Evolutionary conservation across 768 basidiomycete species (phyloP).

Genomic region (Saitozyma podzolica): DNA sequence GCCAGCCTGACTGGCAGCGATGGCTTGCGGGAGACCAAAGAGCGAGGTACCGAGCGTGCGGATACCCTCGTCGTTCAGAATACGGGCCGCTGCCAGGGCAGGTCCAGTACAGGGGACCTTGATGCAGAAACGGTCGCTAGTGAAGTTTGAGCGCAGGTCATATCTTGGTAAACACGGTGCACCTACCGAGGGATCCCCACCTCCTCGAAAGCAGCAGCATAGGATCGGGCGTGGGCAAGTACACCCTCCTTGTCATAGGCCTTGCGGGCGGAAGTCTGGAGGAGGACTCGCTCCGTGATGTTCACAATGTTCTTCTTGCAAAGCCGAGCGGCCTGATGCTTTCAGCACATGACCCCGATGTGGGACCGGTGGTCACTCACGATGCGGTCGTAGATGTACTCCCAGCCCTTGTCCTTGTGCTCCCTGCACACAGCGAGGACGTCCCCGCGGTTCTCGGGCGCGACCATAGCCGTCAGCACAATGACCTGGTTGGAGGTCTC

Average conservation of each 20-base stretch:
- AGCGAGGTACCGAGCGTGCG: slow-evolving; percentile 61
- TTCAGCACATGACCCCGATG: neutral
- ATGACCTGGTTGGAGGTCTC: slow-evolving; percentile 6
- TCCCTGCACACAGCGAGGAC: neutral
- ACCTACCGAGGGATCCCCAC: slow-evolving; percentile 1
- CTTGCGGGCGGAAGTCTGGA: slow-evolving; percentile 1
- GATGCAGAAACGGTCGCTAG: slow-evolving; percentile 52
- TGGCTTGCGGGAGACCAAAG: slow-evolving; percentile 60
- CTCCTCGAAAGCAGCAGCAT: neutral
- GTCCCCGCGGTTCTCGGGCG: neutral
- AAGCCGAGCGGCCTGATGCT: neutral
- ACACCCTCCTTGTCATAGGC: slow-evolving; percentile 2
- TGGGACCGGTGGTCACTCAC: neutral
- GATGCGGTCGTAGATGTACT: slow-evolving; percentile 6
- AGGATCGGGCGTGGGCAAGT: neutral
- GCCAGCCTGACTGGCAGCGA: slow-evolving; percentile 60
- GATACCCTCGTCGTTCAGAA: slow-evolving; percentile 57
- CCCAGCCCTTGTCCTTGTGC: neutral
- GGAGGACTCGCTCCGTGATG: slow-evolving; percentile 3
- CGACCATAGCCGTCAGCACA: neutral
- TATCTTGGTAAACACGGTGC: neutral
- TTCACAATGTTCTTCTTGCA: slow-evolving; percentile 9
- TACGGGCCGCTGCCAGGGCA: slow-evolving; percentile 58
- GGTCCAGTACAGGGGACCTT: slow-evolving; percentile 63
- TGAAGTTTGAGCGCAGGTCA: no score